Percentiles rank a stretch among this genome's conserved stretches.
These are phyloP conservation scores for Didymella segeticola DNA, from an alignment of 2,329 filamentous ascomycete species.

Conservation along the genomic window DNA sequence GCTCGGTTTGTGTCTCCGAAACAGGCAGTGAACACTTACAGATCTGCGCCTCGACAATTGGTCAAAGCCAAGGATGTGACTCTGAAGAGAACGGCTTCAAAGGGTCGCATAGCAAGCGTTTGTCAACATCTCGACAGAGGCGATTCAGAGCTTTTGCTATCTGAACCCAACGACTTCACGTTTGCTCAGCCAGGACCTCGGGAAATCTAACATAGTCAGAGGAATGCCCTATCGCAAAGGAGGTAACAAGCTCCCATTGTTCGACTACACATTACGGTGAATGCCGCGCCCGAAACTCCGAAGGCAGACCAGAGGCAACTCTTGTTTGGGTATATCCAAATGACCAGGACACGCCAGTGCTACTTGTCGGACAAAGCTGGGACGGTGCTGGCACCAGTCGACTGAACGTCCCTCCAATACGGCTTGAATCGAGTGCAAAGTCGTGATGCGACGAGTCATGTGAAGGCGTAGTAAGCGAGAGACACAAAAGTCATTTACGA, in stretches of 20 bases:
- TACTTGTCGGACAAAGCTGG: conserved; percentile 30
- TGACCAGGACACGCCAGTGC: conserved; percentile 22
- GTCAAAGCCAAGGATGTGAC: no score
- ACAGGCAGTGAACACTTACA: no score
- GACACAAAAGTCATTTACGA: conserved; percentile 33
- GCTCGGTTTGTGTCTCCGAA: no score
- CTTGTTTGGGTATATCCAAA: conserved; percentile 19
- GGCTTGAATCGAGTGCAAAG: conserved; percentile 34
- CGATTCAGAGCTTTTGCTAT: no score
- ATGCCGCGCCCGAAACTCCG: conserved; percentile 24
- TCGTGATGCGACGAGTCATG: conserved; percentile 23
- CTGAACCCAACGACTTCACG: no score
- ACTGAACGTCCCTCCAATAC: conserved; percentile 31
- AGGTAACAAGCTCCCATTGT: conserved; percentile 22
- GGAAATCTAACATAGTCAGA: no score
- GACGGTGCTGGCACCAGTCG: conserved; percentile 35
- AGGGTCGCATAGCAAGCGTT: not conserved
- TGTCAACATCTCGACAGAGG: no score
- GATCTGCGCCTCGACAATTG: not conserved
- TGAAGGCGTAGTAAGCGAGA: conserved; percentile 23
- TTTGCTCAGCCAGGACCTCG: no score
- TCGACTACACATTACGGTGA: conserved; percentile 21
- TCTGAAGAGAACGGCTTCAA: not conserved
- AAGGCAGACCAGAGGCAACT: conserved; percentile 26
- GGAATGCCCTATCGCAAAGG: conserved; percentile 25